Evolutionary conservation across 495 filamentous ascomycete genomes (phyloP).

Genomic region (Durotheca rogersii): DNA sequence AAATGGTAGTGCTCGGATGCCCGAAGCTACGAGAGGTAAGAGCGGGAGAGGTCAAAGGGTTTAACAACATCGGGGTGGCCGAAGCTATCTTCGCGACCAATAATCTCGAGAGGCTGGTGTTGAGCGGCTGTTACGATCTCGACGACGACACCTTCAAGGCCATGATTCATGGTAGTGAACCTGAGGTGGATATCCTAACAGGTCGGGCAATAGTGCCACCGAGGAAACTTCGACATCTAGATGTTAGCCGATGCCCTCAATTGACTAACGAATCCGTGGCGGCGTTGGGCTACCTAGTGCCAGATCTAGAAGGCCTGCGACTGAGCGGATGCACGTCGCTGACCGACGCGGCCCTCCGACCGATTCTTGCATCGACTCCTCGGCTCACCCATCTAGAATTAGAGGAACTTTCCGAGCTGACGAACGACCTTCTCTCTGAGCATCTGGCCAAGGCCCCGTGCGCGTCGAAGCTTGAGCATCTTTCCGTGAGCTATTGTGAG

Average conservation of each 20-base stretch:
- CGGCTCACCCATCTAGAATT: conserved; percentile 83
- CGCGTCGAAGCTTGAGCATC: conserved; percentile 66
- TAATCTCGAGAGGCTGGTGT: conserved; percentile 72
- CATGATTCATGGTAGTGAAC: conserved; percentile 71
- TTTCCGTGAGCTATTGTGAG: conserved; percentile 89
- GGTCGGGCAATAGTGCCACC: conserved; percentile 73
- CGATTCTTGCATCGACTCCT: conserved; percentile 72
- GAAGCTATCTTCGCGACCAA: conserved; percentile 75
- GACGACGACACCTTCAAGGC: conserved; percentile 68
- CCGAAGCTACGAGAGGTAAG: conserved; percentile 72
- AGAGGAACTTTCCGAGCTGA: conserved; percentile 78
- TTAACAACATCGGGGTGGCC: conserved; percentile 68
- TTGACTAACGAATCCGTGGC: conserved; percentile 71
- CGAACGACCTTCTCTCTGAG: conserved; percentile 68
- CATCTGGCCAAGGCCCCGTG: conserved; percentile 73
- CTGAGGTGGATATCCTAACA: conserved; percentile 76
- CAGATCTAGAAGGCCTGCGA: conserved; percentile 77
- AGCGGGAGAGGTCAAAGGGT: conserved; percentile 78
- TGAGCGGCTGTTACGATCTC: conserved; percentile 73
- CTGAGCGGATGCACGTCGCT: conserved; percentile 69
- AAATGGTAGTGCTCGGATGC: conserved; percentile 70
- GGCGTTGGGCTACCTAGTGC: conserved; percentile 69
- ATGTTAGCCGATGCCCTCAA: conserved; percentile 73
- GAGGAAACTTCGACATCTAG: conserved; percentile 78
- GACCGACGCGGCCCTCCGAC: conserved; percentile 70